These are phyloP conservation scores for Talaromyces sp. DNA, from an alignment of 2,329 filamentous ascomycete genomes.

Conservation along the genomic window DNA sequence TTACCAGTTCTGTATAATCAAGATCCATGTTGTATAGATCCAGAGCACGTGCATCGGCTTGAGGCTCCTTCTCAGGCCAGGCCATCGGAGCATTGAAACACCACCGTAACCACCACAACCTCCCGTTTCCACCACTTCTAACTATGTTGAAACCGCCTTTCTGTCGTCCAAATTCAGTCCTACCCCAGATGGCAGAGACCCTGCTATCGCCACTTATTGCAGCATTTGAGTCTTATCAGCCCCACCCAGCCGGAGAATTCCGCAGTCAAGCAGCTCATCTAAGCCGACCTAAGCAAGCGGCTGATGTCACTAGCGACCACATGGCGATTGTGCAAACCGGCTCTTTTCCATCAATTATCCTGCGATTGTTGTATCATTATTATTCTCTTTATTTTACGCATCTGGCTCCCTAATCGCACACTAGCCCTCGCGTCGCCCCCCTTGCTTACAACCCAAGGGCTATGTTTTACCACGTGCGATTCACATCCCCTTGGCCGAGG, in stretches of 20 bases:
- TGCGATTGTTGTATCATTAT: background rate
- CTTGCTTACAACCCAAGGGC: background rate
- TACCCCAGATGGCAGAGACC: background rate
- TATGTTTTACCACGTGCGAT: constrained; percentile 9
- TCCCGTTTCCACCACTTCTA: background rate
- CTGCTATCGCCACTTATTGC: background rate
- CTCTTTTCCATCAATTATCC: background rate
- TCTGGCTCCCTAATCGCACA: background rate
- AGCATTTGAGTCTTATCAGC: background rate
- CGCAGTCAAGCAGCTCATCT: background rate
- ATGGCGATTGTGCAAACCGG: background rate
- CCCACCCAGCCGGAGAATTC: background rate
- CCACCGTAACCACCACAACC: background rate
- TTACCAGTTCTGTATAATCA: no score
- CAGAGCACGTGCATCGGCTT: background rate
- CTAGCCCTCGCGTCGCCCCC: background rate
- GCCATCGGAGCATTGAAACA: background rate
- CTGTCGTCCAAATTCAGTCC: background rate
- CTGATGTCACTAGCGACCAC: background rate
- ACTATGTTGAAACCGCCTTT: background rate
- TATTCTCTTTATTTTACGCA: background rate
- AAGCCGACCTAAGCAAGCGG: background rate
- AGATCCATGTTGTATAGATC: background rate
- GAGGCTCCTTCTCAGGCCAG: background rate
- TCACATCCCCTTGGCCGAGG: constrained; percentile 26